A percentile compares a stretch with the other conserved stretches of the same genome.
These are phyloP conservation scores for Alisma plantagoaquatica DNA, from an alignment of 106 monocot genomes.

Conservation along the genomic window DNA sequence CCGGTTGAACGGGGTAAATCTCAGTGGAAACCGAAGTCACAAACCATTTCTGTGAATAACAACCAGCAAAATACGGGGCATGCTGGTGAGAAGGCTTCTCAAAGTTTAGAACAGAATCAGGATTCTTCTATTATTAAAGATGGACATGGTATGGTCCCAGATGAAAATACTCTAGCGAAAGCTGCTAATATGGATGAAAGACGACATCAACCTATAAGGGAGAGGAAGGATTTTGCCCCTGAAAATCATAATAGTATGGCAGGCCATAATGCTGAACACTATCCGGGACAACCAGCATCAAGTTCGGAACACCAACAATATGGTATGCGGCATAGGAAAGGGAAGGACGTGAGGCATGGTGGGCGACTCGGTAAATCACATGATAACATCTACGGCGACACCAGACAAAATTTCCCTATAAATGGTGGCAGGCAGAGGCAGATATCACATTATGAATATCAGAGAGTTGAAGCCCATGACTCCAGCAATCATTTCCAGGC, in stretches of 20 bases:
- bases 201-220: not conserved
- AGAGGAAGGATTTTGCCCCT: not conserved
- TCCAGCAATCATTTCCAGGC: too few relatives aligned
- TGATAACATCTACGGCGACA: slow-evolving; percentile 1
- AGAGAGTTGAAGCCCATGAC: slow-evolving; percentile 25
- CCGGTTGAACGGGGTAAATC: slow-evolving; percentile 13
- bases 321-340: slow-evolving; percentile 20
- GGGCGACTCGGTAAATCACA: too few relatives aligned
- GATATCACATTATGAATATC: slow-evolving; percentile 30
- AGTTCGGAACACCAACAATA: slow-evolving; percentile 3
- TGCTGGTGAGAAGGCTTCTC: slow-evolving; percentile 10
- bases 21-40: slow-evolving; percentile 58
- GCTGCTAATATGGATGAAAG: not conserved
- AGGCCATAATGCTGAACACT: not conserved
- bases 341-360: slow-evolving; percentile 4
- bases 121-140: not conserved
- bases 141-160: not conserved
- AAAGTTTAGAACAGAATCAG: slow-evolving; percentile 3
- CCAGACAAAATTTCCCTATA: slow-evolving; percentile 11
- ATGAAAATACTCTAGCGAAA: not conserved
- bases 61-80: slow-evolving; percentile 3
- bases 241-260: not conserved
- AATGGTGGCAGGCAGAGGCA: slow-evolving; percentile 23
- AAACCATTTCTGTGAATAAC: slow-evolving; percentile 13
- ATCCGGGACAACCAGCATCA: not conserved